Evolutionary conservation across 179 eudicot species (phyloP).

Genomic region (Patellifolia procumbens): DNA sequence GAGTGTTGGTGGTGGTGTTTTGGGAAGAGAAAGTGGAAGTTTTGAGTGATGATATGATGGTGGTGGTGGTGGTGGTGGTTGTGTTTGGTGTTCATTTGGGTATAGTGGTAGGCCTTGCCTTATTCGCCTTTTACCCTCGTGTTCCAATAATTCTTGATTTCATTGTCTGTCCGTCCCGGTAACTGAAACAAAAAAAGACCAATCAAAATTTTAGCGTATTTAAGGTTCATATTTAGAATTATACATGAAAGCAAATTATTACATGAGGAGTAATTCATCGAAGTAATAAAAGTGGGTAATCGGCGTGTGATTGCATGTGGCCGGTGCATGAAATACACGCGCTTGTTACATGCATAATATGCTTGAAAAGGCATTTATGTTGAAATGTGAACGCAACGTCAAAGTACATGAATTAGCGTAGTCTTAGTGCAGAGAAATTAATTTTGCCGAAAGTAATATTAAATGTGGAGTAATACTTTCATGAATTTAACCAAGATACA

Average conservation of each 20-base stretch:
- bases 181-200: conserved; percentile 30
- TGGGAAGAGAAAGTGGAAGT: conserved; percentile 22
- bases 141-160: conserved; percentile 73
- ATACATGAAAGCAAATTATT: too few relatives aligned
- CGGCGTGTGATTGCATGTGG: neutral
- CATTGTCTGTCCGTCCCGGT: conserved; percentile 68
- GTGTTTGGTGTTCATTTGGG: conserved; percentile 32
- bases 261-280: too few relatives aligned
- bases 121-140: conserved; percentile 48
- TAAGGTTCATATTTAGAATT: too few relatives aligned
- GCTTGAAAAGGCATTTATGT: too few relatives aligned
- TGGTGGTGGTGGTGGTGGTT: conserved; percentile 19
- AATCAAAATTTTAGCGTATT: neutral
- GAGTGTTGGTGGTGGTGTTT: conserved; percentile 22
- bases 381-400: too few relatives aligned
- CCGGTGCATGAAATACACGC: neutral
- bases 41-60: conserved; percentile 21
- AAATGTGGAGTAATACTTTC: too few relatives aligned
- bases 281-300: too few relatives aligned
- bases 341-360: neutral
- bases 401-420: too few relatives aligned
- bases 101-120: conserved; percentile 54
- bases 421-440: too few relatives aligned
- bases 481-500: too few relatives aligned
- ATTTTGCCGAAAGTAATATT: too few relatives aligned